Evolutionary conservation across 768 basidiomycete genomes (phyloP).

Genomic region (Gloeopeniophorella convolvens): DNA sequence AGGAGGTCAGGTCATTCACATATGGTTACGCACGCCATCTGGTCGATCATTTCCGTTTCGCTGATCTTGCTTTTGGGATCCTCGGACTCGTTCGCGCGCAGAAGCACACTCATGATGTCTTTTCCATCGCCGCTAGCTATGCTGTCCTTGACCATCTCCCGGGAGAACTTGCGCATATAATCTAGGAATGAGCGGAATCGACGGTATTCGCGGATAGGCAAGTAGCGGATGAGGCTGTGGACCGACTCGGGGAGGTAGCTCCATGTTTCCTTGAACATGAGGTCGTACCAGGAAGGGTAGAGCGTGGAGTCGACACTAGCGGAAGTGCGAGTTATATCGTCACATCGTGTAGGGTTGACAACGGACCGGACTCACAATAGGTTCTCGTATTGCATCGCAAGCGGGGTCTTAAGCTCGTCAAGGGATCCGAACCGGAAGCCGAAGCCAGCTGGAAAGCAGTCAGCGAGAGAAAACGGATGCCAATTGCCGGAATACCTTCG

Average conservation of each 20-base stretch:
- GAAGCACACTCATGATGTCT: slow-evolving; percentile 22
- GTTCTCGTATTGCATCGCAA: slow-evolving; percentile 22
- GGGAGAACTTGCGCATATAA: slow-evolving; percentile 13
- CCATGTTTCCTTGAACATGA: slow-evolving; percentile 17
- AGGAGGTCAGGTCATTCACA: too few species aligned
- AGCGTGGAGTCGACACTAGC: not conserved
- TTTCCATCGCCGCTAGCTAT: slow-evolving; percentile 8
- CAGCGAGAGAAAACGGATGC: not conserved
- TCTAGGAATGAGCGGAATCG: slow-evolving; percentile 6
- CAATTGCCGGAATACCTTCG: slow-evolving; percentile 15
- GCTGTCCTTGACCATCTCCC: slow-evolving; percentile 9
- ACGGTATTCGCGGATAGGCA: slow-evolving; percentile 5
- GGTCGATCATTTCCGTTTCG: slow-evolving; percentile 18
- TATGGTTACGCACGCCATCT: too few species aligned
- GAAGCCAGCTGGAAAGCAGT: slow-evolving; percentile 20
- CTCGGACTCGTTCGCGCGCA: slow-evolving; percentile 21
- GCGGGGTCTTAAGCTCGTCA: slow-evolving; percentile 19
- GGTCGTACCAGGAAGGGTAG: not conserved
- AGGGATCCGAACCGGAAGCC: slow-evolving; percentile 22
- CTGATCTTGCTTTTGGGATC: slow-evolving; percentile 10
- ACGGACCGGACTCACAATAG: slow-evolving; percentile 22
- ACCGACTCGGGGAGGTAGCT: slow-evolving; percentile 12
- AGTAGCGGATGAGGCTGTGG: slow-evolving; percentile 14
- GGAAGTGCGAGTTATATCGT: too few species aligned
- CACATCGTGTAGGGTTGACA: not conserved